Base-by-base conservation (phyloP, 129 eudicot species). In the Saussurea involucrata region DNA sequence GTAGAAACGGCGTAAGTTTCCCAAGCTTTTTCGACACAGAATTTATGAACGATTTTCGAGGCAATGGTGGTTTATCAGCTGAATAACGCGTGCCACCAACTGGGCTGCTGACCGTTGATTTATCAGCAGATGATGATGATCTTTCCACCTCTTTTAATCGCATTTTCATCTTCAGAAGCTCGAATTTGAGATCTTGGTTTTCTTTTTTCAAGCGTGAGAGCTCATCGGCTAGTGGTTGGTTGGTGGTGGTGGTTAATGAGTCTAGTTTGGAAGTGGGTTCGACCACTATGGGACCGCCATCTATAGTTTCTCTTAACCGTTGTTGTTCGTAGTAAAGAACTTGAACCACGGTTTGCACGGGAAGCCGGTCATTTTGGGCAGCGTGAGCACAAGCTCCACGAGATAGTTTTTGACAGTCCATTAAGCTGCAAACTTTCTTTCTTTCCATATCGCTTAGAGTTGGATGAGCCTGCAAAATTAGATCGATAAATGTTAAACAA, bases 311-410 rank as follows among this genome's bases (percentile, higher is more conserved):
- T 53, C 90, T 46, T 65, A 95, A 85, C 31, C 97, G 90, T 78
- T 90, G 95, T 70, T 92, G 99, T 86, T 95, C 99, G 72, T 86
- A 77, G 92, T 95, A 95, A 44, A 92, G 99, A 12, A 92, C 99
- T 83, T 95, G 99, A 71, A 92, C 95, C 0, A 90, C 97, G 0
- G 92, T 95, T 72, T 95, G 99, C 5, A 86, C 95, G 4, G 99
- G 97, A 21, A 95, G 92, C 6, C 99, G 84, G 61, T 90, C 96
- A 61, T 92, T 95, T 73, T 95, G 95, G 83, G 97, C 99, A 6
- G 99, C 99, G 77, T 92, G 99, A 0, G 96, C 97, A 61, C 97
- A 95, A 17, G 99, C 99, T 78, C 88, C 95, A 3, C 99, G 83
- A 1, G 99, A 92, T 3, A 95, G 92, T 78, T 92, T 95, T 68